These are phyloP conservation scores for Xylariaceae sp. DNA, from an alignment of 2,329 filamentous ascomycete genomes.

Conservation along the genomic window DNA sequence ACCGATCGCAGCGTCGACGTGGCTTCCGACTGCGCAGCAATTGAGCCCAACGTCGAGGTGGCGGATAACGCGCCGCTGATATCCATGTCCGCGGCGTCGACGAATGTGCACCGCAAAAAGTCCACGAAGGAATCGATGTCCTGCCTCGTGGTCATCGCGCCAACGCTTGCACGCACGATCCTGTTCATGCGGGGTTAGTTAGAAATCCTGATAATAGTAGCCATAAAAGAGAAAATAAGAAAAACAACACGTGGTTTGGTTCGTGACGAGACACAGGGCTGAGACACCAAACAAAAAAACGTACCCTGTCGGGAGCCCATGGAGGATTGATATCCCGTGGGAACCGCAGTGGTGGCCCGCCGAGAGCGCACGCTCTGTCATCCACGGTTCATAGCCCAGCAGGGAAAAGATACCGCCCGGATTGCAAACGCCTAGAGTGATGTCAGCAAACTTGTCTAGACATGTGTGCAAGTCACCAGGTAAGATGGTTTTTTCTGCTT, in stretches of 20 bases:
- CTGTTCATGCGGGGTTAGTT: slow-evolving; percentile 28
- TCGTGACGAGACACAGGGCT: not conserved
- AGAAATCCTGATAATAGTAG: too few relatives aligned
- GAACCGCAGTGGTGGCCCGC: slow-evolving; percentile 54
- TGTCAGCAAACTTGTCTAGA: slow-evolving; percentile 4
- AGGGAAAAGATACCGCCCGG: slow-evolving; percentile 44
- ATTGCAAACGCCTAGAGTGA: slow-evolving; percentile 40
- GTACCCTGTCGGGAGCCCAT: slow-evolving; percentile 50
- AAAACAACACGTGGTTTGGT: not conserved
- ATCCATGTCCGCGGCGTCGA: slow-evolving; percentile 24
- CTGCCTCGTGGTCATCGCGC: slow-evolving; percentile 53
- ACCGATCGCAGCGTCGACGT: slow-evolving; percentile 18
- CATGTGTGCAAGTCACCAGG: not conserved
- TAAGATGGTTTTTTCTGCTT: slow-evolving; percentile 14
- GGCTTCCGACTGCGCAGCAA: slow-evolving; percentile 6
- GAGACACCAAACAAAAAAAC: slow-evolving; percentile 11
- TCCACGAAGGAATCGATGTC: slow-evolving; percentile 48
- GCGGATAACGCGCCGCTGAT: slow-evolving; percentile 15
- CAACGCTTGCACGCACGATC: slow-evolving; percentile 56
- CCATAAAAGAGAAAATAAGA: not conserved
- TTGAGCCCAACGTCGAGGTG: slow-evolving; percentile 16
- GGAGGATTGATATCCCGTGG: slow-evolving; percentile 47
- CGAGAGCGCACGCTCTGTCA: slow-evolving; percentile 50
- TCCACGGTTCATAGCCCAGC: slow-evolving; percentile 47
- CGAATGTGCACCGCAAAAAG: slow-evolving; percentile 41